A percentile compares a stretch with the other conserved stretches of the same genome.
Conservation (phyloP, 129 eudicot genomes). For the Apium graveolens region DNA sequence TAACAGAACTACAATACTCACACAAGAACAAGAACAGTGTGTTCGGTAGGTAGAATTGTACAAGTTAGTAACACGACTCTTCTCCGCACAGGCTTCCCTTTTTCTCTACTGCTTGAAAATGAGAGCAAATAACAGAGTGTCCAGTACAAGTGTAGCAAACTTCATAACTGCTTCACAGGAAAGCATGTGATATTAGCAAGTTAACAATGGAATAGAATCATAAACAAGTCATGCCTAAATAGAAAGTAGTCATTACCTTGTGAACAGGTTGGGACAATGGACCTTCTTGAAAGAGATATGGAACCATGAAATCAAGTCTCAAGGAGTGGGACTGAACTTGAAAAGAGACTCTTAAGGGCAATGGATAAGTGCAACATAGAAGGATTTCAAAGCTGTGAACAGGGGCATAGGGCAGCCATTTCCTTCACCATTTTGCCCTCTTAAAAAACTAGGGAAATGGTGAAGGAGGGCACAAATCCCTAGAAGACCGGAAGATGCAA, state of each 20-base stretch:
- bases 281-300: constrained; percentile 5
- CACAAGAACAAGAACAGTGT: not conserved
- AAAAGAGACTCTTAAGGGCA: not conserved
- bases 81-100: constrained; percentile 1
- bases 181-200: not conserved
- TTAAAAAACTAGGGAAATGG: constrained; percentile 44
- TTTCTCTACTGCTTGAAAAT: constrained; percentile 13
- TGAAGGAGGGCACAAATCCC: constrained; percentile 17
- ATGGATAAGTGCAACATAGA: constrained; percentile 5
- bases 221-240: not conserved
- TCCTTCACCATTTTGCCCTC: constrained; percentile 30
- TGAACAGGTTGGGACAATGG: constrained; percentile 36
- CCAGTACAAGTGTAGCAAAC: not conserved
- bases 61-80: constrained; percentile 3
- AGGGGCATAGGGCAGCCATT: constrained; percentile 8
- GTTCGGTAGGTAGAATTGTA: constrained; percentile 12
- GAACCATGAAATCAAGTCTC: not conserved
- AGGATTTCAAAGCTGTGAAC: constrained; percentile 7
- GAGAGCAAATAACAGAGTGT: not conserved
- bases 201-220: not conserved
- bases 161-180: constrained; percentile 12
- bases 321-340: not conserved
- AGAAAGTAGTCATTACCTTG: constrained; percentile 33
- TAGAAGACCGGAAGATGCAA: not conserved
- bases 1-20: not conserved